phyloP scores from a whole-genome alignment of 176 grass and related monocot species.

The Phyllostachys edulis region DNA sequence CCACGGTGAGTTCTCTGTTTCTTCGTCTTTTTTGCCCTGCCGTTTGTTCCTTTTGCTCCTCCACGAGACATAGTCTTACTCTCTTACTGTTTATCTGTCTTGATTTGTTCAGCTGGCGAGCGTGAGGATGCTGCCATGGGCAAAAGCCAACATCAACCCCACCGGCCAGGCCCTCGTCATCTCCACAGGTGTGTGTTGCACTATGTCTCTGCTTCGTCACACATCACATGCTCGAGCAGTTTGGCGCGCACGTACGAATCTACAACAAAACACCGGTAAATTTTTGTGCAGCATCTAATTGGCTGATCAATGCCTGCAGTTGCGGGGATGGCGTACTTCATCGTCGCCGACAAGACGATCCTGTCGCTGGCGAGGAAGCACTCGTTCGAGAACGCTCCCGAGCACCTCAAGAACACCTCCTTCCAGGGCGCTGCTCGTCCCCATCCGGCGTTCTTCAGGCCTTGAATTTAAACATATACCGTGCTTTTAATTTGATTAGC shows the following conservation, averaged over 20 bases:
- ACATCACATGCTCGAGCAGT: background rate
- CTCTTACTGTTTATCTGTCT: background rate
- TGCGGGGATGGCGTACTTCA: slow-evolving; percentile 70
- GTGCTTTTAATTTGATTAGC: background rate
- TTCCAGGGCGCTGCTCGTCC: slow-evolving; percentile 26
- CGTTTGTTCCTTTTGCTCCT: background rate
- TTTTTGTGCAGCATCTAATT: no score
- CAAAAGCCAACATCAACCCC: slow-evolving; percentile 58
- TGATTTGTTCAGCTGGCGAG: slow-evolving; percentile 51
- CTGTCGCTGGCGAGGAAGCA: slow-evolving; percentile 58
- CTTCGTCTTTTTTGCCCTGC: background rate
- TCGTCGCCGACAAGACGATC: slow-evolving; percentile 74
- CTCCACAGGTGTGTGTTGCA: slow-evolving; percentile 39
- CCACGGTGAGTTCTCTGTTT: slow-evolving; percentile 35
- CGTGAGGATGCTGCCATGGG: slow-evolving; percentile 78
- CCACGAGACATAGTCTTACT: no score
- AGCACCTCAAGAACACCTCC: slow-evolving; percentile 46
- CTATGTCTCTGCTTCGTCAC: no score
- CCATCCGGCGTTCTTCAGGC: slow-evolving; percentile 37
- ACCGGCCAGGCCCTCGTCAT: slow-evolving; percentile 76
- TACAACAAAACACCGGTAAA: no score
- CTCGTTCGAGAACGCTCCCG: slow-evolving; percentile 38
- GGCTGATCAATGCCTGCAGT: slow-evolving; percentile 7
- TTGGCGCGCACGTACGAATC: no score
- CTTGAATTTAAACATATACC: background rate